Percentiles rank a stretch among this genome's conserved stretches.
Conservation (phyloP, 2,329 filamentous ascomycete species). For the Endothia cerciana region DNA sequence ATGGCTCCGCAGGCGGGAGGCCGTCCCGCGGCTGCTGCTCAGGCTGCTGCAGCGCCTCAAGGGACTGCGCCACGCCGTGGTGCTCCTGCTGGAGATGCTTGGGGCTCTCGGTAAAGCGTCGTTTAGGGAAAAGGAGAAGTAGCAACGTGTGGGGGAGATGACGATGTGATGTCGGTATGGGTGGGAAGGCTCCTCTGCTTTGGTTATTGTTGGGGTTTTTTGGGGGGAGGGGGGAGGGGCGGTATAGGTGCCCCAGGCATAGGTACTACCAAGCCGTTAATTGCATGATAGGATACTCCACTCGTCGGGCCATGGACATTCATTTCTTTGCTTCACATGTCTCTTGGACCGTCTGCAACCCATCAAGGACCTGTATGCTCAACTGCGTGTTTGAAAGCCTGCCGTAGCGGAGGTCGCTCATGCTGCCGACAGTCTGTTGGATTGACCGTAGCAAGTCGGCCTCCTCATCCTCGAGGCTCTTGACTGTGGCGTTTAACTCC, state of each 20-base stretch:
- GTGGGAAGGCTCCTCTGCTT: conserved; percentile 12
- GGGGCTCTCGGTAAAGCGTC: conserved; percentile 30
- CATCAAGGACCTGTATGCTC: conserved; percentile 68
- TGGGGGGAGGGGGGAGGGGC: no score
- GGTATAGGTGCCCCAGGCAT: conserved; percentile 15
- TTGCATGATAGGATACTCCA: conserved; percentile 16
- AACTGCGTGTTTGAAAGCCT: conserved; percentile 69
- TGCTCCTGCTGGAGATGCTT: conserved; percentile 35
- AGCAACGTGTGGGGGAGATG: conserved; percentile 9
- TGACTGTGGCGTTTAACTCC: conserved; percentile 70
- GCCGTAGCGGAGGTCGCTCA: conserved; percentile 85
- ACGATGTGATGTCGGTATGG: conserved; percentile 20
- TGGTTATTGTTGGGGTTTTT: conserved; percentile 22
- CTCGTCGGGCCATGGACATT: conserved; percentile 26
- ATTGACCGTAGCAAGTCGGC: conserved; percentile 63
- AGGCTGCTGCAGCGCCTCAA: conserved; percentile 30
- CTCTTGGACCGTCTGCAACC: conserved; percentile 65
- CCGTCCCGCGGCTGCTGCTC: conserved; percentile 24
- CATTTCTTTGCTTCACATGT: conserved; percentile 58
- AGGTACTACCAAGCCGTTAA: conserved; percentile 3
- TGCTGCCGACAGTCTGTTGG: conserved; percentile 66
- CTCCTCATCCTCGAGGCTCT: conserved; percentile 67
- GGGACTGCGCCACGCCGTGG: conserved; percentile 25
- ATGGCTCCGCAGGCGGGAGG: conserved; percentile 11
- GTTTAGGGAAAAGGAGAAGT: background rate